Percentiles rank a stretch among this genome's conserved stretches.
phyloP scores from a whole-genome alignment of 2,329 filamentous ascomycete species.

The Beauveria bassiana region DNA sequence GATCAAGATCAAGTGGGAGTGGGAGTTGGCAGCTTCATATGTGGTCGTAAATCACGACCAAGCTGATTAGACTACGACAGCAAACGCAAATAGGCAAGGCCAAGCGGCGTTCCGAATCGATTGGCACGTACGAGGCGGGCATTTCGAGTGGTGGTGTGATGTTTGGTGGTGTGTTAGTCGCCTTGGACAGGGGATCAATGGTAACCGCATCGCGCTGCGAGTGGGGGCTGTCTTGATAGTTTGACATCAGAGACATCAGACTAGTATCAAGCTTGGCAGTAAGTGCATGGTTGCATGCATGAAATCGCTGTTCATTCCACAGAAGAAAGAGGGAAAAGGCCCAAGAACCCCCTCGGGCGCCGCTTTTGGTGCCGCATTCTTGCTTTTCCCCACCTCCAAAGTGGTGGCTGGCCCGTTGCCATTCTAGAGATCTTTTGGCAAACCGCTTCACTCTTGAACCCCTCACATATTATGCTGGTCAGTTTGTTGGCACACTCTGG shows the following conservation, averaged over 20 bases:
- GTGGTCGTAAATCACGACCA: not conserved
- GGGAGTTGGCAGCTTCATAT: slow-evolving; percentile 4
- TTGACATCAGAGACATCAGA: not conserved
- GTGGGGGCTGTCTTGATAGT: slow-evolving; percentile 1
- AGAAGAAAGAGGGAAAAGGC: no score
- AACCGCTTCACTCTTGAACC: not conserved
- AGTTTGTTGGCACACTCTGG: not conserved
- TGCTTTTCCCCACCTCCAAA: not conserved
- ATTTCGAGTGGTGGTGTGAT: not conserved
- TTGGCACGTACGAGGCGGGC: not conserved
- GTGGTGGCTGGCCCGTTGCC: not conserved
- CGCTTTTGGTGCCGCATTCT: not conserved
- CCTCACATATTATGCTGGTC: not conserved
- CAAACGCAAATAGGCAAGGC: not conserved
- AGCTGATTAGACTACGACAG: not conserved
- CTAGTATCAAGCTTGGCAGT: not conserved
- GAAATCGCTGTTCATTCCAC: not conserved
- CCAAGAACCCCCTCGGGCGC: not conserved
- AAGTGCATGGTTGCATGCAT: not conserved
- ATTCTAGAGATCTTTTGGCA: not conserved
- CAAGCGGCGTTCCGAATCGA: not conserved
- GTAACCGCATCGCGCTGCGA: not conserved
- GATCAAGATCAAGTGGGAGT: not conserved
- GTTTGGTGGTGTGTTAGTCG: not conserved
- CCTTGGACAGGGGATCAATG: not conserved